A percentile compares a stretch with the other conserved stretches of the same genome.
phyloP scores from a whole-genome alignment of 1,139 yeast genomes.

The Candida labiduridarum region DNA sequence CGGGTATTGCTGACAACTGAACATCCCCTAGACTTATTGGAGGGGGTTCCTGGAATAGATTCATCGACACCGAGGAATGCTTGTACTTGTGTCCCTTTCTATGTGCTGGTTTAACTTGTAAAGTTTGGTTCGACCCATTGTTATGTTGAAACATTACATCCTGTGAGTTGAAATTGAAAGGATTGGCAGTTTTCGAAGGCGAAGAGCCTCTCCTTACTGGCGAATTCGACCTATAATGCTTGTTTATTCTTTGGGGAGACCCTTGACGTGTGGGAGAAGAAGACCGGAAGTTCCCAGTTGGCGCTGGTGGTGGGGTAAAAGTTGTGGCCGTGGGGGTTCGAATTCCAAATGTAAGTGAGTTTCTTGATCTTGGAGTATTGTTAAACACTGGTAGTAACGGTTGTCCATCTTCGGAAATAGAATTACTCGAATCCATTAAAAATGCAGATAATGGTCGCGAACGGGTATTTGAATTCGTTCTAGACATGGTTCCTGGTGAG shows the following conservation, averaged over 20 bases:
- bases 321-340: constrained; percentile 19
- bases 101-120: constrained; percentile 60
- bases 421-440: constrained; percentile 29
- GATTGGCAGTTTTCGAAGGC: constrained; percentile 33
- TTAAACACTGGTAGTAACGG: constrained; percentile 22
- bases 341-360: constrained; percentile 16
- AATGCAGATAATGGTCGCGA: constrained; percentile 45
- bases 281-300: constrained; percentile 16
- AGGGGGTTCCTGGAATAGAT: constrained; percentile 91
- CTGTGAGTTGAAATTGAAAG: constrained; percentile 50
- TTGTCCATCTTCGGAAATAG: constrained; percentile 35
- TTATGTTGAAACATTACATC: constrained; percentile 31
- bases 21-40: constrained; percentile 47
- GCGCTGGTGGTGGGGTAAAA: constrained; percentile 2
- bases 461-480: constrained; percentile 21
- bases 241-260: constrained; percentile 32
- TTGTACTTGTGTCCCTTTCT: constrained; percentile 95
- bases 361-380: constrained; percentile 27
- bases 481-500: constrained; percentile 25
- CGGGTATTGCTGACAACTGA: constrained; percentile 72
- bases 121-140: constrained; percentile 29
- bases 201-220: constrained; percentile 31
- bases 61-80: constrained; percentile 97
- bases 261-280: constrained; percentile 34
- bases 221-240: constrained; percentile 35